Evolutionary conservation across 2,329 filamentous ascomycete genomes (phyloP).

Genomic region (Fusarium equiseti): DNA sequence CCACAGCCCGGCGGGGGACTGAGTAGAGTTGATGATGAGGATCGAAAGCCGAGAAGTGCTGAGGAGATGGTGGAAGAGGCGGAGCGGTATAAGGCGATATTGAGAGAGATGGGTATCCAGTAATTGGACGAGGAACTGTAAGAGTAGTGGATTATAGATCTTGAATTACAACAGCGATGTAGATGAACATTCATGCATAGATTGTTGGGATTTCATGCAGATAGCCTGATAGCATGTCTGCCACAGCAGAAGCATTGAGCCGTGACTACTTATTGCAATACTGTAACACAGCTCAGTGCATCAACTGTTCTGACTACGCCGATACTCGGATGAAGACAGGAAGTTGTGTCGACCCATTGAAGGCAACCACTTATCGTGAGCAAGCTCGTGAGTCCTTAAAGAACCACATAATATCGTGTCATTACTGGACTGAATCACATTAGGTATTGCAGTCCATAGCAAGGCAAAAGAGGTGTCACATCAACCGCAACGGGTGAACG

Average conservation of each 20-base stretch:
- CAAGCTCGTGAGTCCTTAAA: neutral
- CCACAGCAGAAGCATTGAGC: neutral
- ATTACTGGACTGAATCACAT: neutral
- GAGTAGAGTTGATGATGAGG: slow-evolving; percentile 77
- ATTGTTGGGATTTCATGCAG: neutral
- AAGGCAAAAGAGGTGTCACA: neutral
- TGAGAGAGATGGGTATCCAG: slow-evolving; percentile 58
- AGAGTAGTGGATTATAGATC: slow-evolving; percentile 1
- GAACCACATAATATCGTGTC: neutral
- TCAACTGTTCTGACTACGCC: neutral
- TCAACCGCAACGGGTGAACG: neutral
- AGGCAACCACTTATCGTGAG: neutral
- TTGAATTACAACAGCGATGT: neutral
- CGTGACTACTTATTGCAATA: neutral
- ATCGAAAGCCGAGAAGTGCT: slow-evolving; percentile 73
- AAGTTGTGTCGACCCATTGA: neutral
- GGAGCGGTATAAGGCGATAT: slow-evolving; percentile 67
- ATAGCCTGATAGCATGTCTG: neutral
- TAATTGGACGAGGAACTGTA: slow-evolving; percentile 15
- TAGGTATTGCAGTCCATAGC: neutral
- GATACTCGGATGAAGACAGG: neutral
- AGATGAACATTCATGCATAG: neutral
- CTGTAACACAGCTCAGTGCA: no score
- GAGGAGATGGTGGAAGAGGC: slow-evolving; percentile 88
- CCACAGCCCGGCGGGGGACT: slow-evolving; percentile 69